phyloP scores from a whole-genome alignment of 2,329 filamentous ascomycete species.

The Xylaria sp. region DNA sequence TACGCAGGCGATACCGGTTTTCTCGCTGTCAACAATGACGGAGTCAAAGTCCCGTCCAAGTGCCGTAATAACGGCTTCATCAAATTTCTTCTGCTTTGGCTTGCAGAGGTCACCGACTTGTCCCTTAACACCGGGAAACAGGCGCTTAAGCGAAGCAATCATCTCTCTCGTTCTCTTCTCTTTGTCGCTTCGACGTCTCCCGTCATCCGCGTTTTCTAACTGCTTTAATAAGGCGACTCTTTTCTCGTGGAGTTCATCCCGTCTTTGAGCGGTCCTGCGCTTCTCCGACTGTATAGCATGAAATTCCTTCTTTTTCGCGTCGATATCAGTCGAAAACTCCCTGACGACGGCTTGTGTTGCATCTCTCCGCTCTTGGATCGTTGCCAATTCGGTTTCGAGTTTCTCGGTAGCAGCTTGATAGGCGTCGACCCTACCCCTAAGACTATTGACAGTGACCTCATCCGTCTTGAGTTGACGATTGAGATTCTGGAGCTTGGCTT shows the following conservation, averaged over 20 bases:
- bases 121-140: constrained; percentile 91
- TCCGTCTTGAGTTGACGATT: constrained; percentile 90
- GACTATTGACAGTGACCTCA: constrained; percentile 86
- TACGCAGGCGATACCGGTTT: constrained; percentile 92
- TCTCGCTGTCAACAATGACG: constrained; percentile 94
- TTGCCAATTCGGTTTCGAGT: constrained; percentile 75
- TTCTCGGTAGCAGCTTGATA: constrained; percentile 78
- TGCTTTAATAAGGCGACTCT: constrained; percentile 82
- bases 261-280: constrained; percentile 80
- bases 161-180: constrained; percentile 84
- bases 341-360: constrained; percentile 71
- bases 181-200: constrained; percentile 84
- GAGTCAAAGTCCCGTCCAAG: constrained; percentile 94
- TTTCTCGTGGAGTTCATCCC: constrained; percentile 92
- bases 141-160: constrained; percentile 85
- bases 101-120: constrained; percentile 91
- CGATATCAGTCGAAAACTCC: constrained; percentile 79
- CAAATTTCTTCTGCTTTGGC: constrained; percentile 96
- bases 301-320: constrained; percentile 88
- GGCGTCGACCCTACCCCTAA: constrained; percentile 87
- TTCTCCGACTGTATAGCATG: constrained; percentile 87
- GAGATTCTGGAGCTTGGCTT: constrained; percentile 86
- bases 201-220: constrained; percentile 85
- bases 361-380: constrained; percentile 74
- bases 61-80: constrained; percentile 91